phyloP scores from a whole-genome alignment of 208 protist genomes.

The Angomonas deanei region DNA sequence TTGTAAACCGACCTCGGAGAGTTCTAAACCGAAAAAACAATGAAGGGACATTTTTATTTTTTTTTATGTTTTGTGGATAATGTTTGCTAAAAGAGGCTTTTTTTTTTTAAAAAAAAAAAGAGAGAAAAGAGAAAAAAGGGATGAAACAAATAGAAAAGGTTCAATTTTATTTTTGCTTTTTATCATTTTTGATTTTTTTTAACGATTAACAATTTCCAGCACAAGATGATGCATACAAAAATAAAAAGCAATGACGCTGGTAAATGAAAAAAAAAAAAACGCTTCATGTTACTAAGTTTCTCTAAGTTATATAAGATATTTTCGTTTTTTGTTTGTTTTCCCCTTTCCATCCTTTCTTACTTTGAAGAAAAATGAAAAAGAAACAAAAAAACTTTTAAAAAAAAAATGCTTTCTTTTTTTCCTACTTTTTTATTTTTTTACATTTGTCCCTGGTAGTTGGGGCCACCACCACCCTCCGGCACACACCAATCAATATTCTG shows the following conservation, averaged over 20 bases:
- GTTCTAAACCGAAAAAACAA: constrained; percentile 79
- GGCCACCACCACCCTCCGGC: constrained; percentile 90
- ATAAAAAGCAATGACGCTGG: no score
- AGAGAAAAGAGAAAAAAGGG: neutral
- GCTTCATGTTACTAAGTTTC: no score
- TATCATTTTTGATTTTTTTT: neutral
- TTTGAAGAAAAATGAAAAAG: neutral
- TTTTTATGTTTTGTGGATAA: constrained; percentile 2
- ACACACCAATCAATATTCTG: constrained; percentile 97
- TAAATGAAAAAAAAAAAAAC: no score
- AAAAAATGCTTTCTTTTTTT: constrained; percentile 7
- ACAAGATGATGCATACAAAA: no score
- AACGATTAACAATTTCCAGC: no score
- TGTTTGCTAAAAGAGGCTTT: neutral
- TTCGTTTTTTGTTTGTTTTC: constrained; percentile 14
- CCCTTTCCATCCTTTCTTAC: neutral
- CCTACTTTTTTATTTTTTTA: constrained; percentile 18
- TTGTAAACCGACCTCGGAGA: constrained; percentile 49
- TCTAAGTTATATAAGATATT: neutral
- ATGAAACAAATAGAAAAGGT: neutral
- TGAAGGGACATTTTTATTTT: constrained; percentile 47
- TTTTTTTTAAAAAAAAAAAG: neutral
- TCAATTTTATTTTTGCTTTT: constrained; percentile 1
- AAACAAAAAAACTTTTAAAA: constrained; percentile 15
- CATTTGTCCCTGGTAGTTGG: constrained; percentile 83